phyloP scores from a whole-genome alignment of 2,329 filamentous ascomycete genomes.

The Catunica adiposa region DNA sequence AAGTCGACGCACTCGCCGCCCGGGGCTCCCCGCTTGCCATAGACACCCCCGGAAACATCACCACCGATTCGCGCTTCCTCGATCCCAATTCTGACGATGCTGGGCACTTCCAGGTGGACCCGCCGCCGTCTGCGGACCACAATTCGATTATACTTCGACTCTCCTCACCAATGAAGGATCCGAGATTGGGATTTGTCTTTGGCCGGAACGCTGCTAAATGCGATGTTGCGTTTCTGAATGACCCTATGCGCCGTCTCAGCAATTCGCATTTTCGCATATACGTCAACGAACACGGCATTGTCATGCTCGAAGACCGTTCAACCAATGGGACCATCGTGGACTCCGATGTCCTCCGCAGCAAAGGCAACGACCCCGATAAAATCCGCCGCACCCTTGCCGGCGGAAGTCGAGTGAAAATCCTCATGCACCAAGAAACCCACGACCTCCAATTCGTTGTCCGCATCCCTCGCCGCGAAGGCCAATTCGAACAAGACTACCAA shows the following conservation, averaged over 20 bases:
- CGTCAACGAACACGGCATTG: constrained; percentile 64
- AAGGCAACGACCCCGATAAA: constrained; percentile 22
- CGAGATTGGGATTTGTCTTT: constrained; percentile 63
- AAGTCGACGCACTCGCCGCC: constrained; percentile 40
- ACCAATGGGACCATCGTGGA: constrained; percentile 94
- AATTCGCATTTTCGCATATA: constrained; percentile 95
- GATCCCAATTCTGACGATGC: constrained; percentile 35
- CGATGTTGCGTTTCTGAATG: constrained; percentile 53
- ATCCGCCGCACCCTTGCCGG: constrained; percentile 48
- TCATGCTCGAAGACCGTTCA: constrained; percentile 87
- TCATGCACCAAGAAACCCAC: constrained; percentile 31
- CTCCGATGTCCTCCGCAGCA: constrained; percentile 40
- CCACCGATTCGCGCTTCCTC: constrained; percentile 33
- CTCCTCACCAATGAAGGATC: constrained; percentile 54
- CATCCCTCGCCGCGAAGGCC: constrained; percentile 58
- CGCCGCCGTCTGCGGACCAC: constrained; percentile 30
- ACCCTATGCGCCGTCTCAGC: constrained; percentile 60
- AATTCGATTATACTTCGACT: constrained; percentile 67
- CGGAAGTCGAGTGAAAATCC: constrained; percentile 57
- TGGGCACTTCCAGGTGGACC: constrained; percentile 32
- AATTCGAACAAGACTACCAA: constrained; percentile 47
- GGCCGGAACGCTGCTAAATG: constrained; percentile 58
- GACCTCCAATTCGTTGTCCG: constrained; percentile 74
- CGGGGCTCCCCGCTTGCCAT: constrained; percentile 34
- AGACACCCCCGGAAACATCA: constrained; percentile 27